Base-by-base conservation (phyloP, 1,284 basidiomycete species). In the Microbotryum violaceum region DNA sequence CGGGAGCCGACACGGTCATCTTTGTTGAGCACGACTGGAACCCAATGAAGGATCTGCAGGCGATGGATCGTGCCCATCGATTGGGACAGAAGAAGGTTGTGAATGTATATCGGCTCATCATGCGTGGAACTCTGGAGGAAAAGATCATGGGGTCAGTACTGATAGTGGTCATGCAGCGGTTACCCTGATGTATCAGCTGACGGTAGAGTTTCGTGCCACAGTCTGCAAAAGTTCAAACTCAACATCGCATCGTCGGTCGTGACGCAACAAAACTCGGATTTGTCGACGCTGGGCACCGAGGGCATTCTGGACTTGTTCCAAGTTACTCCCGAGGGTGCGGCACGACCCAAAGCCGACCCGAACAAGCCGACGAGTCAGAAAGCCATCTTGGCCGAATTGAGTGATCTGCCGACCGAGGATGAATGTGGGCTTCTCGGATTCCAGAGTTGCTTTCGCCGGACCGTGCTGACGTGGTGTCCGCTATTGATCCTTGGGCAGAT, bases 21-120 rank as follows among this genome's bases (percentile, higher is more conserved):
- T 98, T 99, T 72, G 91, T 98, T 54, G 96, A 99, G 75, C 96
- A 98, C 75, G 96, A 99, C 75, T 98, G 96, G 96, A 99, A 99
- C 75, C 96, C 96, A 21, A 97, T 96, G 92, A 97, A 97, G 76
- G 96, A 99, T 78, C 78, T 98, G 14, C 96, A 99, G 75, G 96
- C 96, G 7, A 99, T 99, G 96, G 96, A 98, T 75, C 85, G 96
- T 60, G 96, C 96, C 1, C 96, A 98, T 78, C 87, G 96, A 60
- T 86, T 98, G 33, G 96, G 96, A 5, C 96, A 99, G 79, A 98
- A 97, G 80, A 92, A 93, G 77, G 93, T 97, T 18, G 96, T 99
- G 51, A 98, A 97, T 72, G 96, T 99, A 6, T 99, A 98, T 78
- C 86, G 96, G 20, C 78, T 99, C 59, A 92, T 99, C 72, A 98